Base-by-base conservation (phyloP, 495 filamentous ascomycete genomes). In the Penicillium ucsense region DNA sequence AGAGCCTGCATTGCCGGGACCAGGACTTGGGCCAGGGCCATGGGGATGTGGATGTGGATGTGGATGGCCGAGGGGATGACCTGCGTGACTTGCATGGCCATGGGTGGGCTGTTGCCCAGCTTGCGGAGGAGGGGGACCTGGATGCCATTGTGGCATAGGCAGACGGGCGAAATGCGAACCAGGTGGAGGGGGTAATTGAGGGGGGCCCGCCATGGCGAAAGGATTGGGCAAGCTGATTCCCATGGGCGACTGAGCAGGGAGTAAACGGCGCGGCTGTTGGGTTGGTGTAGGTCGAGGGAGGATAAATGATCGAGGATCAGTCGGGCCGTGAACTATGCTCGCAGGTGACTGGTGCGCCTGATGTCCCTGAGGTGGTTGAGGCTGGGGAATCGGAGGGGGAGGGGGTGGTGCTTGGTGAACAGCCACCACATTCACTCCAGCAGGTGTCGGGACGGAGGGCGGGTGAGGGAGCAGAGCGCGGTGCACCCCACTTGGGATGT, bases 121-220 rank as follows among this genome's bases (percentile, higher is more conserved):
- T 6, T 31, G 32, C 42, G 53, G 41, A 9, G 53, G 41, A 9
- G 53, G 59, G 36, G 51, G 59, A 9, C 53, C 53, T 0, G 60
- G 45, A 40, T 65, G 33, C 45, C 62, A 71, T 20, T 52, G 51
- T 2, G 65, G 66, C 12, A 62, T 45, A 8, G 66, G 65, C 38
- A 67, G 59, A 9, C 61, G 56, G 9, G 56, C 60, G 42, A 72
- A 70, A 47, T 68, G 67, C 0, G 66, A 70, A 6, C 68, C 68
- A 12, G 63, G 63, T 6, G 68, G 68, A 20, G 68, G 68, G 4
- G 68, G 68, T 8, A 70, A 62, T 43, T 65, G 67, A 30, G 68
- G 68, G 8, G 62, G 67, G 1, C 66, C 68, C 36, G 49, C 57
- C 51, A 62, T 55, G 7, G 62, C 45, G 49, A 70, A 69, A 5